These are phyloP conservation scores for Lentinula detonsa DNA, from an alignment of 768 basidiomycete genomes.

Conservation along the genomic window DNA sequence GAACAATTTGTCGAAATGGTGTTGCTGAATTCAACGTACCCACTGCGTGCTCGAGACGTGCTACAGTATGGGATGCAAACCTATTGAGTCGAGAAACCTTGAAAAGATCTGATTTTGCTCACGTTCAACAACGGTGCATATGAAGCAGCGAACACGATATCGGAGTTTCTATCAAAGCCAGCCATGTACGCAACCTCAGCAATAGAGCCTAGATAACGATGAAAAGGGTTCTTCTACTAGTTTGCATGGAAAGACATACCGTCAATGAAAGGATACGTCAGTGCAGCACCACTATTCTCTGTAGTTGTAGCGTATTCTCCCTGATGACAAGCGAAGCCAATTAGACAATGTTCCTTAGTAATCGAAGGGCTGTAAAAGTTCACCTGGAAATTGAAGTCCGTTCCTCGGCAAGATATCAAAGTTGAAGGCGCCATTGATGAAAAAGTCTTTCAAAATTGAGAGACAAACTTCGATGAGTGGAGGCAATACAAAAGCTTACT, in stretches of 20 bases:
- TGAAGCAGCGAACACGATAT: conserved; percentile 50
- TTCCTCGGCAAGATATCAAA: conserved; percentile 37
- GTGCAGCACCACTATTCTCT: conserved; percentile 42
- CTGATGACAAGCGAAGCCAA: conserved; percentile 13
- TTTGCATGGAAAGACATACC: conserved; percentile 24
- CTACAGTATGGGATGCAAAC: conserved; percentile 19
- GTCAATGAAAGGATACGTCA: conserved; percentile 51
- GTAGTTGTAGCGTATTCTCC: conserved; percentile 62
- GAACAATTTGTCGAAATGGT: not conserved
- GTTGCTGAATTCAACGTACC: conserved; percentile 24
- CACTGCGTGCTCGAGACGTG: conserved; percentile 54
- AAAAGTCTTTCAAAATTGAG: conserved; percentile 26
- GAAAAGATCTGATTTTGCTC: conserved; percentile 7
- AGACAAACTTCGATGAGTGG: not conserved
- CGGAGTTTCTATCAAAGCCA: conserved; percentile 44
- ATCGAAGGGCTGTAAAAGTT: not conserved
- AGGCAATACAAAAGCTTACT: conserved; percentile 13
- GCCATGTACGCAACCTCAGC: conserved; percentile 69
- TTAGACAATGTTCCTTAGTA: not conserved
- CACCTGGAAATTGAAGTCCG: conserved; percentile 55
- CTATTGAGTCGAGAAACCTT: not conserved
- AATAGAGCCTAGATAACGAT: conserved; percentile 30
- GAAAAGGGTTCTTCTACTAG: not conserved
- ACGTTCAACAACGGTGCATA: conserved; percentile 56
- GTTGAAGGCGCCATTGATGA: conserved; percentile 31